Evolutionary conservation across 441 rosid species (phyloP), one percentile per base, ranked within the genome.

Genomic region (Capsella rubella): DNA sequence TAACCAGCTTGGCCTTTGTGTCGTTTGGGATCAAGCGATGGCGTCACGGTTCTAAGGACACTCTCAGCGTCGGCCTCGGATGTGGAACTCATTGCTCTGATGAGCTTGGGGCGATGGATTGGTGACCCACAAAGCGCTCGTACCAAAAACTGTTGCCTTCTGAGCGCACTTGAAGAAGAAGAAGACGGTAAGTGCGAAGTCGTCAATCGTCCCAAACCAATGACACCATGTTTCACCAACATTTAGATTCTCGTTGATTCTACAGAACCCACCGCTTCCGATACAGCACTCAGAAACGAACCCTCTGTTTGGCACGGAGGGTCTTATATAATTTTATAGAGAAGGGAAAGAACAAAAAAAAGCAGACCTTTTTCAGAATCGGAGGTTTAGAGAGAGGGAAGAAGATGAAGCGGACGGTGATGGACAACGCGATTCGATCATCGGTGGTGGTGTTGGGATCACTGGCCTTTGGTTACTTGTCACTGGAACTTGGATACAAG

Each of bases 1-100:
- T 82, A 59, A 94, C 99, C 99, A 63, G 99, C 97, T 79, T 94
- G 99, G 87, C 99, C 97, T 83, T 94, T 94, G 73, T 92, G 84
- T 72, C 80, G 85, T 67, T 62, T 73, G 1, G 75, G 90, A 69
- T 85, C 89, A 16, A 94, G 89, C 46, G 67, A 39, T 8, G 97
- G 97, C 42, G 87, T 87, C 32, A 92, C 84, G 28, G 78, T 78
- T 79, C 94, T 84, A 76, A 92, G 72, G 57, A 92, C 71, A 52
- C 55, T 79, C 67, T 83, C 92, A 29, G 94, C 82, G 71, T 95
- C 95, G 63, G 88, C 94, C 76, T 92, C 97, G 2, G 80, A 65
- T 74, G 82, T 54, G 55, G 82, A 73, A 51, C 76, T 79, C 71
- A 80, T 69, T 37, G 53, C 81, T 76, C 81, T 84, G 84, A 79